These are phyloP conservation scores for Chaetoscypha palmicola DNA, from an alignment of 2,329 filamentous ascomycete genomes.

Conservation along the genomic window DNA sequence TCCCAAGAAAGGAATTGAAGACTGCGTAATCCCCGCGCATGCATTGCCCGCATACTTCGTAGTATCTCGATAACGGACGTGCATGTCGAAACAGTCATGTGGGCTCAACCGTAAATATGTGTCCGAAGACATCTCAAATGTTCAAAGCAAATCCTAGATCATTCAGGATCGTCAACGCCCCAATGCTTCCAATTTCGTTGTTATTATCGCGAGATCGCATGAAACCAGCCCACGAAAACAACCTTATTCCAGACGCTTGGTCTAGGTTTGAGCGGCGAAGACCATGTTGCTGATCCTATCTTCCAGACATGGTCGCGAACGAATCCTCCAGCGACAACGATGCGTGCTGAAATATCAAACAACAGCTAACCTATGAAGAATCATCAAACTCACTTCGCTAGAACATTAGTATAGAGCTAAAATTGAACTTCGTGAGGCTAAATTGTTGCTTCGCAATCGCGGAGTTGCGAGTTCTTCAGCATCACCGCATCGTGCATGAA, in stretches of 20 bases:
- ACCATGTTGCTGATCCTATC: constrained; percentile 2
- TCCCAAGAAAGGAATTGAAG: constrained; percentile 8
- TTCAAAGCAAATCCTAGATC: background rate
- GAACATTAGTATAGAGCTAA: no score
- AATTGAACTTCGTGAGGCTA: no score
- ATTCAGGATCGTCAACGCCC: background rate
- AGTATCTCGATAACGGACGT: constrained; percentile 16
- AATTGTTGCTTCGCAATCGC: background rate
- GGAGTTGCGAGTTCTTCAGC: constrained; percentile 5
- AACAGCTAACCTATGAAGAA: no score
- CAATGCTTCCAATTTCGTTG: background rate
- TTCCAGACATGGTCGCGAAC: constrained; percentile 5
- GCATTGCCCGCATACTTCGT: constrained; percentile 15
- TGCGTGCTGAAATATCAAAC: no score
- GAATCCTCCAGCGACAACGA: no score
- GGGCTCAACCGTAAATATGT: constrained; percentile 11
- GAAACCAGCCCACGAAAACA: constrained; percentile 10
- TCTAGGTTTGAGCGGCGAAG: constrained; percentile 11
- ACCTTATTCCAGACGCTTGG: constrained; percentile 3
- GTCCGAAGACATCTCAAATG: background rate
- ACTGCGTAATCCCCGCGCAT: constrained; percentile 18
- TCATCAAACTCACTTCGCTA: no score
- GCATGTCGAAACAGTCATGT: constrained; percentile 23
- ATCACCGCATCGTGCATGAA: constrained; percentile 1
- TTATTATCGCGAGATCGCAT: no score